phyloP scores from a whole-genome alignment of 768 basidiomycete genomes.

The Collybia nuda region DNA sequence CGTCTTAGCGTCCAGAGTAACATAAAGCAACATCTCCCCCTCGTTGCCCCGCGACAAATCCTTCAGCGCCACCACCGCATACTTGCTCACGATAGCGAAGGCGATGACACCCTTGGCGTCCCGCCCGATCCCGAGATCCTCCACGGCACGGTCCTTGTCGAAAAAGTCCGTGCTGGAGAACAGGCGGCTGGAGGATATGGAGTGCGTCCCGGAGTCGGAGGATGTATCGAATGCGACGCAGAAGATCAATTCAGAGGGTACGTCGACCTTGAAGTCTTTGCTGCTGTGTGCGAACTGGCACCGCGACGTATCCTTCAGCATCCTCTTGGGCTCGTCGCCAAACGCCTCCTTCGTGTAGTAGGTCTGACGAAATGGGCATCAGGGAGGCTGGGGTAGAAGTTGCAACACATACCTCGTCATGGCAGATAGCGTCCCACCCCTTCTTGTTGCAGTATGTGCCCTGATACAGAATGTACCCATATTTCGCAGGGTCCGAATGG shows the following conservation, averaged over 20 bases:
- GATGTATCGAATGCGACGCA: slow-evolving; percentile 85
- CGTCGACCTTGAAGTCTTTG: slow-evolving; percentile 77
- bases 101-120: slow-evolving; percentile 89
- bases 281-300: slow-evolving; percentile 93
- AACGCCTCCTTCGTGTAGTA: slow-evolving; percentile 90
- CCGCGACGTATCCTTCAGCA: slow-evolving; percentile 69
- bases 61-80: slow-evolving; percentile 86
- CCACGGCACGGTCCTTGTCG: slow-evolving; percentile 55
- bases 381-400: background rate
- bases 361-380: slow-evolving; percentile 49
- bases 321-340: slow-evolving; percentile 48
- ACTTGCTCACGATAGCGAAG: slow-evolving; percentile 91
- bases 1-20: slow-evolving; percentile 75
- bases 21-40: slow-evolving; percentile 84
- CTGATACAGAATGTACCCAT: slow-evolving; percentile 77
- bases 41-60: slow-evolving; percentile 53
- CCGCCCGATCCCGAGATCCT: slow-evolving; percentile 85
- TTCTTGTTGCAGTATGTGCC: slow-evolving; percentile 59
- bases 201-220: slow-evolving; percentile 43
- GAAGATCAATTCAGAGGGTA: slow-evolving; percentile 75
- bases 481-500: slow-evolving; percentile 74
- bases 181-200: slow-evolving; percentile 65
- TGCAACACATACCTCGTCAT: slow-evolving; percentile 61
- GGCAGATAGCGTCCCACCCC: slow-evolving; percentile 60
- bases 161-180: slow-evolving; percentile 90